phyloP scores from a whole-genome alignment of 176 grass and related monocot species.

The Musa itinerans region DNA sequence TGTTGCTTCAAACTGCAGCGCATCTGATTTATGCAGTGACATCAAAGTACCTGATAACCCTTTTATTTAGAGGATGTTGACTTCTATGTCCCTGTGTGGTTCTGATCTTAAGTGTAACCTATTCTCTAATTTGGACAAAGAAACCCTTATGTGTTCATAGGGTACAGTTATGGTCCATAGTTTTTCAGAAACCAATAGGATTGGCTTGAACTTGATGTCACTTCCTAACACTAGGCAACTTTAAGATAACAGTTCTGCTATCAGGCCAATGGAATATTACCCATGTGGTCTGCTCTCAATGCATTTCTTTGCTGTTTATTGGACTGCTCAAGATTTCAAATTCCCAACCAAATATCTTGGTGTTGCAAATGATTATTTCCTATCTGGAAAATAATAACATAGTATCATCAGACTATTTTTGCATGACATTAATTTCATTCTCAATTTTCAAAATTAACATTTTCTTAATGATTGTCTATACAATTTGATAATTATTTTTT shows the following conservation, averaged over 20 bases:
- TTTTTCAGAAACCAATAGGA: not conserved
- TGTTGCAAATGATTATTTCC: not conserved
- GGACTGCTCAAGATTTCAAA: not conserved
- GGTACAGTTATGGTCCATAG: not conserved
- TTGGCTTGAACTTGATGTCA: not conserved
- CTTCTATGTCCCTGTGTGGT: not conserved
- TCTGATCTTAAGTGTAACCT: not conserved
- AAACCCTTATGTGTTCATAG: not conserved
- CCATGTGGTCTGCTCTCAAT: not conserved
- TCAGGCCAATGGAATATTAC: not conserved
- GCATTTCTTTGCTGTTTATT: not conserved
- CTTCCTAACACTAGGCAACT: not conserved
- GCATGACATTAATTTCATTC: not conserved
- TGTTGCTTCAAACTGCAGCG: not conserved
- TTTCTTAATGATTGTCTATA: too few species aligned
- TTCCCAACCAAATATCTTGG: not conserved
- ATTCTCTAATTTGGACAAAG: not conserved
- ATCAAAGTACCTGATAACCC: not conserved
- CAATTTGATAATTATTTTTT: not conserved
- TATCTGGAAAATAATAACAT: not conserved
- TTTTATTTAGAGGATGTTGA: not conserved
- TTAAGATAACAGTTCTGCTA: not conserved
- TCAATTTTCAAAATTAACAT: not conserved
- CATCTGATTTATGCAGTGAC: too few species aligned
- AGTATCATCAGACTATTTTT: not conserved